These are phyloP conservation scores for Candida dubliniensis DNA, from an alignment of 1,139 yeast species.

Conservation along the genomic window DNA sequence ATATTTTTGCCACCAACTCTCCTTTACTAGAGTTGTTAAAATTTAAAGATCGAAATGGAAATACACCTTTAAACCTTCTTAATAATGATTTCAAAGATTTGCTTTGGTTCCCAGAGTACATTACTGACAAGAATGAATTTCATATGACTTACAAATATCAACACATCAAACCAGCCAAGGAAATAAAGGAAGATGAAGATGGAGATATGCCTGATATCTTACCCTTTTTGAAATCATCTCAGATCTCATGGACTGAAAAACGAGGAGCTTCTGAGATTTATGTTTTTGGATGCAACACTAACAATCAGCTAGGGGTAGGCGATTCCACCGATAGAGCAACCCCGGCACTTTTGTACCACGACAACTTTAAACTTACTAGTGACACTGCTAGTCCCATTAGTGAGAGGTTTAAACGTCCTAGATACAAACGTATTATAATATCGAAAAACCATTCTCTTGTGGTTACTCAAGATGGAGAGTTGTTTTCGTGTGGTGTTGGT, in stretches of 20 bases:
- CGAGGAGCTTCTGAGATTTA: conserved; percentile 63
- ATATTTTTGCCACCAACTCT: conserved; percentile 21
- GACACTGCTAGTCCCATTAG: conserved; percentile 11
- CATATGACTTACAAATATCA: conserved; percentile 26
- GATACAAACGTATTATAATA: conserved; percentile 47
- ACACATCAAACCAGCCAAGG: conserved; percentile 5
- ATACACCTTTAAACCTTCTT: conserved; percentile 62
- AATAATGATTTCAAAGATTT: conserved; percentile 44
- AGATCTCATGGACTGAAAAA: conserved; percentile 32
- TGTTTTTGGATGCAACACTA: conserved; percentile 66
- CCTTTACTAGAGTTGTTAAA: conserved; percentile 42
- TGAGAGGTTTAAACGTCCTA: conserved; percentile 31
- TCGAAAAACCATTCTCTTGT: conserved; percentile 70
- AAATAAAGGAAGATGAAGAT: background rate
- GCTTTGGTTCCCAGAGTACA: conserved; percentile 46
- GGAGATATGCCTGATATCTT: conserved; percentile 1
- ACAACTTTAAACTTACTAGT: conserved; percentile 17
- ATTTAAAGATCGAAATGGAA: conserved; percentile 65
- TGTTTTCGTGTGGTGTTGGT: conserved; percentile 67
- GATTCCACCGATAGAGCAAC: conserved; percentile 57
- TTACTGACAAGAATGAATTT: conserved; percentile 32
- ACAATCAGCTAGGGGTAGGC: conserved; percentile 67
- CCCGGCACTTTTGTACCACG: conserved; percentile 32
- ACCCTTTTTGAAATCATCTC: conserved; percentile 14
- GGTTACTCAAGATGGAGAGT: conserved; percentile 53